Percentiles rank a stretch among this genome's conserved stretches.
Conservation (phyloP, 1,284 basidiomycete genomes). For the Cystobasidiaceae sp. region DNA sequence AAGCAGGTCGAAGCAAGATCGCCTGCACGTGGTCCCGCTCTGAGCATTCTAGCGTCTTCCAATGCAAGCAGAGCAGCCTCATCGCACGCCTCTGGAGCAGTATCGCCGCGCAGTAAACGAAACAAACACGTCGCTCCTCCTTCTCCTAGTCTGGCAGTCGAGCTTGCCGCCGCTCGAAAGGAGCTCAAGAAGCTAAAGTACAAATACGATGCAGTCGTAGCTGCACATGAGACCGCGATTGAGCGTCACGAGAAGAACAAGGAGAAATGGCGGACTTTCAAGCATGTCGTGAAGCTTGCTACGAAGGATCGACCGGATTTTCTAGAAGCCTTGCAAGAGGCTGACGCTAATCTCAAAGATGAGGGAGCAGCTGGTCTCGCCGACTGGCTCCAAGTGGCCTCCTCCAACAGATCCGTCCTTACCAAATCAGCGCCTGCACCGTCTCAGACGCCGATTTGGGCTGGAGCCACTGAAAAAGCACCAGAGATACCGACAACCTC, state of each 20-base stretch:
- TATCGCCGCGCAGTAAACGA: background rate
- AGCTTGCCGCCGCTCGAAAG: background rate
- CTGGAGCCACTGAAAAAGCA: no score
- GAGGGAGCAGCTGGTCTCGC: background rate
- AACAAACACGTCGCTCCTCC: background rate
- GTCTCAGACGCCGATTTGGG: no score
- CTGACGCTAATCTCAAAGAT: background rate
- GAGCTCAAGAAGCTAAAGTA: background rate
- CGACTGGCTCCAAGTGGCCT: no score
- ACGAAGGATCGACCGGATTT: background rate
- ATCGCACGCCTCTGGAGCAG: no score
- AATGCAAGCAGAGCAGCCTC: no score
- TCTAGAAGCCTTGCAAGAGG: background rate
- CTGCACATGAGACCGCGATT: background rate
- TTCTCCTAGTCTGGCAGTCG: background rate
- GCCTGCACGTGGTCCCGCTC: no score
- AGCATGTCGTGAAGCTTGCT: background rate
- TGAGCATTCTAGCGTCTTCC: no score
- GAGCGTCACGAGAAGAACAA: background rate
- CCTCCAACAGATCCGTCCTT: no score
- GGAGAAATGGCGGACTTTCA: slow-evolving; percentile 23
- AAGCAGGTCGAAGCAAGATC: no score
- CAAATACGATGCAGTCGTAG: slow-evolving; percentile 18
- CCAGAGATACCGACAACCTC: no score
- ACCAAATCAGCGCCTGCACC: no score